Percentiles rank a stretch among this genome's conserved stretches.
These are phyloP conservation scores for Ramichloridium luteum DNA, from an alignment of 2,329 filamentous ascomycete species.

Conservation along the genomic window DNA sequence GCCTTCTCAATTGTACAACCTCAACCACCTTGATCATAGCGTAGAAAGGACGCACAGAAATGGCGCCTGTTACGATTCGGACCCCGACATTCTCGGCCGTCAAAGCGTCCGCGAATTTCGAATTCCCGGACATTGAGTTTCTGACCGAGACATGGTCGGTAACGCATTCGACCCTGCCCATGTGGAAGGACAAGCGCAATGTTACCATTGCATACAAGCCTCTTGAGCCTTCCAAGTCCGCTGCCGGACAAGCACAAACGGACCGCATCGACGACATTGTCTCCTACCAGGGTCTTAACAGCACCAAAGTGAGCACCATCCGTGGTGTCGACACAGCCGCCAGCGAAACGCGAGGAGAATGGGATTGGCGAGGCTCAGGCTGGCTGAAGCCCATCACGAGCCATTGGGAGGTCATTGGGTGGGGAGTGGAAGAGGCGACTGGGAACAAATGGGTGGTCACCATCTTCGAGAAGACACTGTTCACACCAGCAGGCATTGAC, in stretches of 20 bases:
- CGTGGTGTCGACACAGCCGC: conserved; percentile 50
- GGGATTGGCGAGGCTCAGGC: conserved; percentile 71
- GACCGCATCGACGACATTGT: conserved; percentile 59
- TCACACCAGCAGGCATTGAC: conserved; percentile 72
- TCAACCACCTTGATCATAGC: no score
- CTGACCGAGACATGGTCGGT: conserved; percentile 59
- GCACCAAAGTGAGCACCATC: conserved; percentile 45
- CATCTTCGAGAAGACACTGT: conserved; percentile 71
- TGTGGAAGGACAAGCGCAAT: conserved; percentile 73
- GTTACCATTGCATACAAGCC: conserved; percentile 64
- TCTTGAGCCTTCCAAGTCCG: conserved; percentile 30
- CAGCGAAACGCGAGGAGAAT: conserved; percentile 30
- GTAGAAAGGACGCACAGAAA: conserved; percentile 5
- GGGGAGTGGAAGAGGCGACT: conserved; percentile 43
- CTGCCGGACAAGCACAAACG: conserved; percentile 23
- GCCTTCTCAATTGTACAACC: neutral
- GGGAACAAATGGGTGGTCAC: conserved; percentile 59
- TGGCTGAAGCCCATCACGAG: conserved; percentile 58
- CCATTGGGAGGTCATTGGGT: conserved; percentile 74
- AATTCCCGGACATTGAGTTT: conserved; percentile 44
- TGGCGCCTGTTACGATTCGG: conserved; percentile 15
- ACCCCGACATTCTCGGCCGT: conserved; percentile 23
- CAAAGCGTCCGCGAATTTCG: conserved; percentile 20
- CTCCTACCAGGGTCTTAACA: conserved; percentile 48
- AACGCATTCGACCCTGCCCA: conserved; percentile 61